phyloP scores from a whole-genome alignment of 768 basidiomycete genomes.

The Trametes punicea region DNA sequence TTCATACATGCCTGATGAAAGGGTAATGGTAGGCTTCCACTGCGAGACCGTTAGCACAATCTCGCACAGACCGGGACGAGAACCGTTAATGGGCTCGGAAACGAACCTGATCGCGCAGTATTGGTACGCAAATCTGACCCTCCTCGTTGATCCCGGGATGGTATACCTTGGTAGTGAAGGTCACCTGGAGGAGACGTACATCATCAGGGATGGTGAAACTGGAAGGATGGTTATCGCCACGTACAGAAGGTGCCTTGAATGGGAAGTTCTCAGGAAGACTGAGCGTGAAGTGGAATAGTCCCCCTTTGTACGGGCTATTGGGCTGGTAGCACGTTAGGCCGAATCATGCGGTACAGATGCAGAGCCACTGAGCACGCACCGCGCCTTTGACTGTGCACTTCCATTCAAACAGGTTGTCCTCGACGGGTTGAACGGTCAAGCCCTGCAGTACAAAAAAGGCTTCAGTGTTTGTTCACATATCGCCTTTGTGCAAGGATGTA shows the following conservation, averaged over 20 bases:
- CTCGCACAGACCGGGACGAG: neutral
- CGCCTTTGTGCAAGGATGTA: constrained; percentile 25
- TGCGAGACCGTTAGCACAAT: constrained; percentile 26
- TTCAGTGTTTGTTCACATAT: constrained; percentile 3
- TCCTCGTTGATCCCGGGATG: constrained; percentile 91
- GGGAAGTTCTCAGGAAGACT: constrained; percentile 79
- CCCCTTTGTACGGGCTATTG: constrained; percentile 80
- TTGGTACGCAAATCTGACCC: constrained; percentile 79
- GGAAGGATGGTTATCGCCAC: constrained; percentile 18
- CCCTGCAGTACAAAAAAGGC: constrained; percentile 43
- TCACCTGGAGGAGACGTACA: constrained; percentile 47
- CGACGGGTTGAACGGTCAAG: constrained; percentile 56
- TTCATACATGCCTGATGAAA: constrained; percentile 56
- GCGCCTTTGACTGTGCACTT: constrained; percentile 72
- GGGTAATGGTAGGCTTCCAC: constrained; percentile 84
- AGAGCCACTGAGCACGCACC: constrained; percentile 39
- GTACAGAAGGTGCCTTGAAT: constrained; percentile 81
- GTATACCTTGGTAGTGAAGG: constrained; percentile 83
- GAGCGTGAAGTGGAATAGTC: constrained; percentile 73
- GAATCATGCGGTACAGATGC: neutral
- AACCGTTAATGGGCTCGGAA: no score
- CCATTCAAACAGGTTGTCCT: constrained; percentile 77
- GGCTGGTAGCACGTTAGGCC: constrained; percentile 38
- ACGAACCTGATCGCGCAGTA: constrained; percentile 80
- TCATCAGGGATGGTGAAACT: neutral